Percentiles rank a stretch among this genome's conserved stretches.
Evolutionary conservation across 805 yeast genomes (phyloP).

Genomic region (Saccharomycopsis selenospora): DNA sequence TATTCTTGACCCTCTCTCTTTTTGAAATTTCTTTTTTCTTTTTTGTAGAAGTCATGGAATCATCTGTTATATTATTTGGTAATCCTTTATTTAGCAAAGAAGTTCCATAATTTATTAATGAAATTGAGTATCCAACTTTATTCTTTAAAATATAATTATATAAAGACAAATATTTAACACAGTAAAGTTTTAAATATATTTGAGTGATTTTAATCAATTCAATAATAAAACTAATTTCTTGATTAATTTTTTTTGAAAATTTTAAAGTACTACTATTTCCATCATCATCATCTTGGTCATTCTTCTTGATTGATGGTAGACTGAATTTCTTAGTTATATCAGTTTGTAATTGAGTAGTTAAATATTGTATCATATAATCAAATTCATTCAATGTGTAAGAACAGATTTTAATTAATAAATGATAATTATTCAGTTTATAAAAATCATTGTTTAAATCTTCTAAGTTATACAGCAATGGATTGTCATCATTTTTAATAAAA

Average conservation of each 20-base stretch:
- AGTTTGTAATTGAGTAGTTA: background rate
- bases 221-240: constrained; percentile 1
- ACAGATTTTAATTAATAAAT: constrained; percentile 14
- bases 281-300: background rate
- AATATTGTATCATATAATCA: background rate
- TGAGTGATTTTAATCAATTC: constrained; percentile 2
- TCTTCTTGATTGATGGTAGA: no score
- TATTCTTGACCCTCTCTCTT: background rate
- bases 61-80: background rate
- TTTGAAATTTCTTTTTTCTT: background rate
- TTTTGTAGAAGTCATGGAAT: background rate
- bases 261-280: background rate
- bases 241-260: constrained; percentile 4
- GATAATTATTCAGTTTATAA: constrained; percentile 14
- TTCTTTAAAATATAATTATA: constrained; percentile 14
- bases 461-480: constrained; percentile 9
- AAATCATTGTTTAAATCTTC: constrained; percentile 16
- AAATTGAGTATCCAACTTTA: constrained; percentile 12
- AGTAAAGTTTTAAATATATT: constrained; percentile 13
- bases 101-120: constrained; percentile 16
- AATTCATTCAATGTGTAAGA: constrained; percentile 10
- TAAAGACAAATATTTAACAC: constrained; percentile 12
- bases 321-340: no score
- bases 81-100: background rate
- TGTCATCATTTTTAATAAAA: constrained; percentile 6